Conservation (phyloP, 257 asterid species). For the Fraxinus quadrangulata region DNA sequence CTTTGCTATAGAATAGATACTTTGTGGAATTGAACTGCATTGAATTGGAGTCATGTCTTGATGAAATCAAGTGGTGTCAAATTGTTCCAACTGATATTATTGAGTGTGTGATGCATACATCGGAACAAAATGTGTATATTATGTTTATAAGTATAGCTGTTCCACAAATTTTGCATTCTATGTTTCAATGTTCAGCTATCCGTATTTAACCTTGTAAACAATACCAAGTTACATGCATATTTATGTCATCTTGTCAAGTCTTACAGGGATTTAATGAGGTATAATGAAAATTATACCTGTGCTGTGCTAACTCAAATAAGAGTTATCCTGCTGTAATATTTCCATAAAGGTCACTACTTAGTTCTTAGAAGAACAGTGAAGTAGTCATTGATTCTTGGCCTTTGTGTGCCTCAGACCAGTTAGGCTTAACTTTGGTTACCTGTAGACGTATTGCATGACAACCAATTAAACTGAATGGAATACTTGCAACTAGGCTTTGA, state of each 20-base stretch:
- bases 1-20: constrained; percentile 4
- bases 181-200: not conserved
- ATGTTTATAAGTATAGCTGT: not conserved
- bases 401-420: not conserved
- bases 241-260: not conserved
- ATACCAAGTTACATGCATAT: not conserved
- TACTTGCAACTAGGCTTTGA: not conserved
- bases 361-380: too few species aligned
- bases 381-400: not conserved
- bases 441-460: not conserved
- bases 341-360: not conserved
- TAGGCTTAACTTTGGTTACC: not conserved
- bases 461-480: not conserved
- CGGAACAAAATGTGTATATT: not conserved
- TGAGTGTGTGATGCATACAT: not conserved
- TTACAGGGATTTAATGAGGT: not conserved
- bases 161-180: not conserved
- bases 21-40: not conserved
- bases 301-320: not conserved
- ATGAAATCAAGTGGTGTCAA: constrained; percentile 14
- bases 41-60: not conserved
- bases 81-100: constrained; percentile 1
- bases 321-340: not conserved
- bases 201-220: not conserved
- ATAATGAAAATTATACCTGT: not conserved